A percentile compares a stretch with the other conserved stretches of the same genome.
Evolutionary conservation across 108 stramenopile genomes (phyloP).

Genomic region (Cylindrotheca closterium): DNA sequence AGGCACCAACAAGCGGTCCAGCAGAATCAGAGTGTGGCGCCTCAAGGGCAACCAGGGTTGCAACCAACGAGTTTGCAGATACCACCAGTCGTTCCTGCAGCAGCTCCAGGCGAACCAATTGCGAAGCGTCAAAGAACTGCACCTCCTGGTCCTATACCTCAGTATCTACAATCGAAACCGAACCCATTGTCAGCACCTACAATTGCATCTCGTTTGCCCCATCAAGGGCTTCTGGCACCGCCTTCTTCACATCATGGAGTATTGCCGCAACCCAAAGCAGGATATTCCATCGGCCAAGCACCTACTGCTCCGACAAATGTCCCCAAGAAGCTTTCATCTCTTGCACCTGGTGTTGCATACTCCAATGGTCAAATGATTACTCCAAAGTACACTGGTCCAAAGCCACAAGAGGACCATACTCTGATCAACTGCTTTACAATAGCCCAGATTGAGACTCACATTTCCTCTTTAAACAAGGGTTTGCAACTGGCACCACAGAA

Average conservation of each 20-base stretch:
- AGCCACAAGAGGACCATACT: conserved; percentile 92
- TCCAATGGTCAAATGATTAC: conserved; percentile 75
- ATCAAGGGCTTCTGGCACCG: conserved; percentile 18
- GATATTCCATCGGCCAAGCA: neutral
- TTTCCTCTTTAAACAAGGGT: conserved; percentile 87
- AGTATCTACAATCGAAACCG: conserved; percentile 19
- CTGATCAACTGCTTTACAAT: conserved; percentile 93
- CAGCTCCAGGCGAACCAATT: conserved; percentile 24
- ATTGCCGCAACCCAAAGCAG: neutral
- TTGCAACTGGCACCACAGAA: conserved; percentile 71
- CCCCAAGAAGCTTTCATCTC: neutral
- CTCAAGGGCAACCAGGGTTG: conserved; percentile 17
- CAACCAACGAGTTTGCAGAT: conserved; percentile 4
- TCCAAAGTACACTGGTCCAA: conserved; percentile 72
- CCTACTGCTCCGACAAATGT: conserved; percentile 2
- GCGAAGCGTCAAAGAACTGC: conserved; percentile 34
- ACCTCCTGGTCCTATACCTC: conserved; percentile 15
- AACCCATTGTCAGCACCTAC: conserved; percentile 22
- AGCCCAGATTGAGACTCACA: conserved; percentile 91
- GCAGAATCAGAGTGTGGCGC: conserved; percentile 26
- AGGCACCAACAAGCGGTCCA: conserved; percentile 76
- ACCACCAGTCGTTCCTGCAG: neutral
- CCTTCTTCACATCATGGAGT: neutral
- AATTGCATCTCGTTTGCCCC: conserved; percentile 6
- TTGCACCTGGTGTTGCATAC: conserved; percentile 53